Evolutionary conservation across 306 rosid genomes (phyloP), one percentile per base, ranked within the genome.

Genomic region (Vigna angularis): DNA sequence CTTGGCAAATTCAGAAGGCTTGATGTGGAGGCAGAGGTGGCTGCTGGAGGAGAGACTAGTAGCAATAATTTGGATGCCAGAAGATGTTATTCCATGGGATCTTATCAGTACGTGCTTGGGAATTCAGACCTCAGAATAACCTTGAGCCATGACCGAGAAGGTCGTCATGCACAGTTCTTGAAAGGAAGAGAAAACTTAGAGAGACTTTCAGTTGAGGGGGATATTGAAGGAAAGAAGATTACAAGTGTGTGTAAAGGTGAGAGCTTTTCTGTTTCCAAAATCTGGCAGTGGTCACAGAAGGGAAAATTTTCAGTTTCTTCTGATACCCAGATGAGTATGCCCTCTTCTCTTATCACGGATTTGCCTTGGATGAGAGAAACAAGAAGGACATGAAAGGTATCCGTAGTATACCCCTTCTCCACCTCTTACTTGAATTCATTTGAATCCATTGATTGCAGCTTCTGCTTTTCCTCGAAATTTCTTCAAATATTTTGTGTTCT

Each of bases 41-140:
- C 66, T 0, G 89, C 63, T 77, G 89, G 73, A 62, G 97, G 90
- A 74, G 97, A 92, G 84, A 80, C 92, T 16, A 92, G 96, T 71
- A 90, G 96, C 76, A 90, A 93, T 71, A 90, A 73, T 44, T 80
- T 92, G 87, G 96, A 92, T 88, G 93, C 96, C 4, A 92, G 97
- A 72, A 90, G 97, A 74, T 92, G 97, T 66, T 92, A 47, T 72
- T 92, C 97, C 28, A 92, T 92, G 97, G 97, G 97, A 15, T 92
- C 97, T 7, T 92, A 92, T 82, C 93, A 92, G 83, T 92, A 92
- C 24, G 96, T 92, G 36, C 88, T 92, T 70, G 89, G 53, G 4
- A 86, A 86, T 3, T 88, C 92, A 1, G 83, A 88, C 18, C 96
- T 92, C 28, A 58, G 83, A 76, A 86, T 92, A 49, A 49, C 92